Evolutionary conservation across 768 basidiomycete genomes (phyloP), one percentile per base, ranked within the genome.

Genomic region (Rhodosporidiobolus sp.): DNA sequence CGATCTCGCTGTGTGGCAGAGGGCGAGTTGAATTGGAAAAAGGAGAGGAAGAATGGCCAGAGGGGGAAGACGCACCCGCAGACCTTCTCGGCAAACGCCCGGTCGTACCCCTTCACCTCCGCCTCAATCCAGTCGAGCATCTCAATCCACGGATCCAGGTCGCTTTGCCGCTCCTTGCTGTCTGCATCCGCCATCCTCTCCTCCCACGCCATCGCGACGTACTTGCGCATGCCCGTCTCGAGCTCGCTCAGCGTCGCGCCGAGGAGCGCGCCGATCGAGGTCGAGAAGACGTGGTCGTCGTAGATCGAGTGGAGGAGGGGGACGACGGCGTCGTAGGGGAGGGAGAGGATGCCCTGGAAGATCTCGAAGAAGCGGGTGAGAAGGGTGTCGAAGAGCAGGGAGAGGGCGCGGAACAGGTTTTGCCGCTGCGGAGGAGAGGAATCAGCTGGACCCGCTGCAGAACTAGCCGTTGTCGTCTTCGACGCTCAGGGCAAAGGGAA

Each of bases 101-200:
- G 92, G 80, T 94, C 90, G 46, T 95, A 84, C 34, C 85, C 82
- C 81, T 94, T 94, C 26, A 90, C 87, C 49, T 85, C 83, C 80
- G 92, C 95, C 84, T 95, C 92, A 4, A 96, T 82, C 82, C 95
- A 94, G 58, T 90, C 89, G 8, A 91, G 91, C 86, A 95, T 87
- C 38, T 90, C 81, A 38, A 95, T 82, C 49, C 94, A 82, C 2
- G 92, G 92, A 48, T 92, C 82, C 0, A 92, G 91, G 53, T 88
- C 84, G 77, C 93, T 92, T 20, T 90, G 89, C 10, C 67, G 52
- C 14, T 70, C 69, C 49, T 52, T 53, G 62, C 78, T 46, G 76
- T 81, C 73, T 26, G 80, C 77, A 9, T 74, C 77, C 46, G 74
- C 67, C 28, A 78, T 79, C 69, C 77, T 79, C 28, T 76, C 75